Evolutionary conservation across 306 rosid species (phyloP).

Genomic region (Cicer arietinum): DNA sequence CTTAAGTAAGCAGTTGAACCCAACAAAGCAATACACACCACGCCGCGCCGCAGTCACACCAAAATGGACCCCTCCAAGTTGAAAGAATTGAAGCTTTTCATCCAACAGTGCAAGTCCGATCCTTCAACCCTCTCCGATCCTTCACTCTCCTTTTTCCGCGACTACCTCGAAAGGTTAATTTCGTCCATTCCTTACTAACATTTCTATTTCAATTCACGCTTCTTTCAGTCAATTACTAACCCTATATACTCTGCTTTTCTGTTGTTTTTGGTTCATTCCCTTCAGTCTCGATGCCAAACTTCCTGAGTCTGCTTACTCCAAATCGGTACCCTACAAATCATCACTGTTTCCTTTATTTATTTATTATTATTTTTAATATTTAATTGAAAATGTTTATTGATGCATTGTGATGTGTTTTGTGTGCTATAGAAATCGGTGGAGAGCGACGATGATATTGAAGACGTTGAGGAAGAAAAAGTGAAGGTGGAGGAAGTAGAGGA

Average conservation of each 20-base stretch:
- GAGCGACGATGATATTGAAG: constrained; percentile 77
- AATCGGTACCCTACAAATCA: constrained; percentile 57
- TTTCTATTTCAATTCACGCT: background rate
- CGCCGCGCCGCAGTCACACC: background rate
- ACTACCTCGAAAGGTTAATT: constrained; percentile 72
- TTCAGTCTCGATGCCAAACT: constrained; percentile 75
- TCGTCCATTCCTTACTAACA: background rate
- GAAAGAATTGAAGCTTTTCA: constrained; percentile 68
- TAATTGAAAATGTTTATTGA: background rate
- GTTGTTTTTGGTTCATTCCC: background rate
- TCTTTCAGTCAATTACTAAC: background rate
- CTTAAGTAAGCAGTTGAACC: no score
- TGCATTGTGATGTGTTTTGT: constrained; percentile 21
- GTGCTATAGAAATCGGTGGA: constrained; percentile 55
- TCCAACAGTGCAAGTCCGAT: constrained; percentile 77
- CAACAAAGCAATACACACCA: no score
- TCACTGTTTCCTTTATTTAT: background rate
- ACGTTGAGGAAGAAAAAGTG: constrained; percentile 41
- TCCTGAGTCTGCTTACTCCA: constrained; percentile 59
- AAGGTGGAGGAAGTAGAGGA: constrained; percentile 69
- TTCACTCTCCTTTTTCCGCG: constrained; percentile 91
- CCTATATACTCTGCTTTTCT: background rate
- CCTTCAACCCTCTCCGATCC: constrained; percentile 81
- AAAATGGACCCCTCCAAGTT: constrained; percentile 75
- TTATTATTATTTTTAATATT: background rate